Base-by-base conservation (phyloP, 2,329 filamentous ascomycete genomes). In the Penicillium sp. region DNA sequence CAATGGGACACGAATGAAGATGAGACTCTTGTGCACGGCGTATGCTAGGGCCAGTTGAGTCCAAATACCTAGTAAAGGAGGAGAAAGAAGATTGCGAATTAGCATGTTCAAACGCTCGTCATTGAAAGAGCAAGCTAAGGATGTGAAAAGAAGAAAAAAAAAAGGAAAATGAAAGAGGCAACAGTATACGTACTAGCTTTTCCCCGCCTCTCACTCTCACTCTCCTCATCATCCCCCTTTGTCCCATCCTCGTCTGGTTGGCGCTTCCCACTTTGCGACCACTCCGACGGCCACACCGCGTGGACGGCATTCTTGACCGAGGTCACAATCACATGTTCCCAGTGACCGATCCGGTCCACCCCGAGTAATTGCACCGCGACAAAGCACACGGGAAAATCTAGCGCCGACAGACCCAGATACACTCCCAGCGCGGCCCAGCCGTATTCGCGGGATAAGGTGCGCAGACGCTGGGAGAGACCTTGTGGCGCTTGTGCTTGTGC, bases 381-480 rank as follows among this genome's bases (percentile, higher is more conserved):
- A 73, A 95, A 98, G 72, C 91, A 97, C 66, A 97, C 88, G 0
- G 93, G 93, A 56, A 97, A 95, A 71, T 98, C 93, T 44, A 95
- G 73, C 34, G 87, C 85, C 37, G 87, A 90, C 46, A 98, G 73
- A 1, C 76, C 77, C 9, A 96, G 70, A 69, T 98, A 98, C 11
- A 98, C 88, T n/a, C 90, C 91, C 4, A 96, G 70, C 1, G 90
- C 90, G 3, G 87, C 80, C 89, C 90, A 97, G 36, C 93, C 93
- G 68, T 98, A 98, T 68, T 97, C 91, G 54, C 85, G 83, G 3
- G 86, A 90, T 39, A 98, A 79, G 65, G 88, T 89, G 70, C 85
- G 90, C 65, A 97, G 73, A 26, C 85, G 80, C 54, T 83, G 82
- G 2, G 84, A 84, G 37, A 93, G 67, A 6, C 29, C 29, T 11